Conservation (phyloP, 176 grass and related monocot genomes). For the Juncus inflexus region DNA sequence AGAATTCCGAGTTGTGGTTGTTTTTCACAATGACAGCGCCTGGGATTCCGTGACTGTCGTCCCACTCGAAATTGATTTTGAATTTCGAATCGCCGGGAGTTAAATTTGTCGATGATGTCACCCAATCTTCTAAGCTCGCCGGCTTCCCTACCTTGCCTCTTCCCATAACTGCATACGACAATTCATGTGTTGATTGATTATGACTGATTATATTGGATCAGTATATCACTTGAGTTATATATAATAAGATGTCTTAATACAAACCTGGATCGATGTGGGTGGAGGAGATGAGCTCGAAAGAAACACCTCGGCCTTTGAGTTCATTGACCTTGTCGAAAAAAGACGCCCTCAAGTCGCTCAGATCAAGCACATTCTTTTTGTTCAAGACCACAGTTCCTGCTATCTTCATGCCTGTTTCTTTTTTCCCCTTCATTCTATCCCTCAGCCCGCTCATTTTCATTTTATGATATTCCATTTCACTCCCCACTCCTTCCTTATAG, state of each 20-base stretch:
- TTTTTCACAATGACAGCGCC: slow-evolving; percentile 67
- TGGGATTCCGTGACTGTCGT: slow-evolving; percentile 42
- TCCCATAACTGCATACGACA: slow-evolving; percentile 18
- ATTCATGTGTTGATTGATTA: not conserved
- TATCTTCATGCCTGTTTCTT: not conserved
- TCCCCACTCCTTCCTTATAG: too few species aligned
- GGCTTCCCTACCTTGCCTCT: slow-evolving; percentile 29
- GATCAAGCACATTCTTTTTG: slow-evolving; percentile 52
- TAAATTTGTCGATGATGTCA: slow-evolving; percentile 31
- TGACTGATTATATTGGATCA: not conserved
- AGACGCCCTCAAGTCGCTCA: slow-evolving; percentile 42
- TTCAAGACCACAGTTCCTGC: slow-evolving; percentile 47
- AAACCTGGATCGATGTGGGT: slow-evolving; percentile 43
- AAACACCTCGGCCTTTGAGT: slow-evolving; percentile 40
- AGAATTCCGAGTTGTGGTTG: slow-evolving; percentile 46
- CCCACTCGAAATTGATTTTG: slow-evolving; percentile 45
- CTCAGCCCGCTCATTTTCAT: too few species aligned
- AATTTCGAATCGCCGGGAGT: slow-evolving; percentile 42
- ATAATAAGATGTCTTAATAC: not conserved
- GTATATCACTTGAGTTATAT: not conserved
- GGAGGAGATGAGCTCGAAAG: slow-evolving; percentile 65
- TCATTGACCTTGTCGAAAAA: slow-evolving; percentile 42
- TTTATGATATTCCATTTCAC: too few species aligned
- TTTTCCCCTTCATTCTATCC: too few species aligned
- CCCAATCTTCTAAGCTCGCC: slow-evolving; percentile 47